Conservation (phyloP, 768 basidiomycete species). For the Tylopilus sp. region DNA sequence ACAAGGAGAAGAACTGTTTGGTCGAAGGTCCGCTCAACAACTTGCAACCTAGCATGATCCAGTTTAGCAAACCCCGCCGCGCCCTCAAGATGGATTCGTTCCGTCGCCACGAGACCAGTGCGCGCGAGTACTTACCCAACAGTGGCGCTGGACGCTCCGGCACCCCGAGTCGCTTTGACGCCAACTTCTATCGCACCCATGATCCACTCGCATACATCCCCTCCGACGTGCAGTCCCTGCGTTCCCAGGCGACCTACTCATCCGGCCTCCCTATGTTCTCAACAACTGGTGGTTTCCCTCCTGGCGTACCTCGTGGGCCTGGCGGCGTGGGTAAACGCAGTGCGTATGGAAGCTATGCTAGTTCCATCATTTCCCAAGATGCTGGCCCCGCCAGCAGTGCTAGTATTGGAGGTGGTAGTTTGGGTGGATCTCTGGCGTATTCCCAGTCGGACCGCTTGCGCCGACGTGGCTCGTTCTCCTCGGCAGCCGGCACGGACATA, state of each 20-base stretch:
- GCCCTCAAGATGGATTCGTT: constrained; percentile 92
- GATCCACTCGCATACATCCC: constrained; percentile 93
- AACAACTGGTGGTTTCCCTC: constrained; percentile 64
- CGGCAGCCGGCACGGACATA: constrained; percentile 70
- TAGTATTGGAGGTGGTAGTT: constrained; percentile 54
- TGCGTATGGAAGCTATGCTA: constrained; percentile 77
- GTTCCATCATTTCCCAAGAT: constrained; percentile 92
- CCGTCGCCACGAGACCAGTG: constrained; percentile 89
- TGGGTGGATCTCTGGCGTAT: constrained; percentile 64
- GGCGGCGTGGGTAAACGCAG: constrained; percentile 69
- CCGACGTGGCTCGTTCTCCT: constrained; percentile 73
- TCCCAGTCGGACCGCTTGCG: constrained; percentile 89
- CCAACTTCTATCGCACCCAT: constrained; percentile 93
- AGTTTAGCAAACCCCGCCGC: constrained; percentile 96
- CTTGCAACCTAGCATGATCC: constrained; percentile 97
- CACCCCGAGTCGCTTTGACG: constrained; percentile 92
- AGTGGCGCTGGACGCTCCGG: constrained; percentile 60
- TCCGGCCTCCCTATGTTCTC: constrained; percentile 87
- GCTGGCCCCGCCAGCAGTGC: constrained; percentile 56
- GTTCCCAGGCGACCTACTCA: constrained; percentile 95
- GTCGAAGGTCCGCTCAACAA: constrained; percentile 97
- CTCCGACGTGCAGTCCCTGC: constrained; percentile 91
- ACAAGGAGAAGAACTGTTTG: constrained; percentile 91
- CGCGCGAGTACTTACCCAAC: constrained; percentile 65
- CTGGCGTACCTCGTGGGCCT: constrained; percentile 56